Evolutionary conservation across 495 filamentous ascomycete species (phyloP).

Genomic region (Daldinia loculata): DNA sequence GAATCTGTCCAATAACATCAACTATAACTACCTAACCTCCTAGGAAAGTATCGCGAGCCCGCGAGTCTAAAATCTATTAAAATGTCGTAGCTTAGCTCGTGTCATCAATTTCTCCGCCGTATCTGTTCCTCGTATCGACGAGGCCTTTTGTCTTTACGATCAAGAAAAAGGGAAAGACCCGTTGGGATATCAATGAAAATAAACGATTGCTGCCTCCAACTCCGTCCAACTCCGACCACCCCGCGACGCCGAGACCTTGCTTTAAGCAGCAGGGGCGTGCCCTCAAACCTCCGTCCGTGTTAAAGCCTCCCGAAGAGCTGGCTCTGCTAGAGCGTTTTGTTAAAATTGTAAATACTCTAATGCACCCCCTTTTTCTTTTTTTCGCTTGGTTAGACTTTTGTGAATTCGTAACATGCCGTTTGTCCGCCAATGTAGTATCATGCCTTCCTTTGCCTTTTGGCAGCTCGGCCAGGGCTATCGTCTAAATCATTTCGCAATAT

Average conservation of each 20-base stretch:
- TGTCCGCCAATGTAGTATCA: conserved; percentile 6
- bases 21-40: conserved; percentile 21
- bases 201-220: conserved; percentile 11
- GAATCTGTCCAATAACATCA: conserved; percentile 20
- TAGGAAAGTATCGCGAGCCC: conserved; percentile 15
- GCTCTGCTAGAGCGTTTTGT: background rate
- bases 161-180: background rate
- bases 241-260: conserved; percentile 1
- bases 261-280: background rate
- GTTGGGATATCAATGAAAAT: conserved; percentile 34
- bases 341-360: background rate
- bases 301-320: background rate
- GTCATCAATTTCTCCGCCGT: conserved; percentile 1
- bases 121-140: conserved; percentile 3
- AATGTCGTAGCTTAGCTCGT: conserved; percentile 6
- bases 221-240: conserved; percentile 29
- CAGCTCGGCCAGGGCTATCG: conserved; percentile 50
- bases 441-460: conserved; percentile 52
- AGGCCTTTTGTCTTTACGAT: background rate
- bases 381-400: background rate
- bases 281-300: conserved; percentile 6
- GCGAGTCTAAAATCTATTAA: conserved; percentile 24
- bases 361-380: background rate
- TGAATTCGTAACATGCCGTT: background rate
- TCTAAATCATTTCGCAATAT: conserved; percentile 49